Conservation (phyloP, 768 basidiomycete species). For the Lactarius quietus region DNA sequence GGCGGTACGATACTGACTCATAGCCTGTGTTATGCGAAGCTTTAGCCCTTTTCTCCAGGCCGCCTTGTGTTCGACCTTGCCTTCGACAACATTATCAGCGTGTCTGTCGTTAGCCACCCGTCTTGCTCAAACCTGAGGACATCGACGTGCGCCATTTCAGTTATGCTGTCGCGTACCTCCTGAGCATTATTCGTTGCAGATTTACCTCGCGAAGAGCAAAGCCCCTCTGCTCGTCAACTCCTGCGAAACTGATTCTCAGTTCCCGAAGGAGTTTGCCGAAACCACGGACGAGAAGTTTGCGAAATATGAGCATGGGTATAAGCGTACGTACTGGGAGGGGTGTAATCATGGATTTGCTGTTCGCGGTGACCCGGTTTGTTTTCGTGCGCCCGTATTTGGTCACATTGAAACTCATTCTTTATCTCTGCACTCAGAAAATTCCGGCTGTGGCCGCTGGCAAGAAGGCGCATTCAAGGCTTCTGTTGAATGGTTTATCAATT, state of each 20-base stretch:
- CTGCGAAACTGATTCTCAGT: conserved; percentile 36
- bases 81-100: conserved; percentile 39
- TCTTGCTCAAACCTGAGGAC: conserved; percentile 41
- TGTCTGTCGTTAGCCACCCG: conserved; percentile 45
- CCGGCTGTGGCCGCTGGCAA: conserved; percentile 36
- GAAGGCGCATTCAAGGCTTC: conserved; percentile 40
- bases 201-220: conserved; percentile 34
- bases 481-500: conserved; percentile 37
- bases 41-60: background rate
- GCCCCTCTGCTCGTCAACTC: conserved; percentile 44
- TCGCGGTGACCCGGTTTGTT: conserved; percentile 37
- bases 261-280: conserved; percentile 35
- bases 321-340: conserved; percentile 36
- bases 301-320: conserved; percentile 38
- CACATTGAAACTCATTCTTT: conserved; percentile 18
- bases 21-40: background rate
- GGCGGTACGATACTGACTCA: conserved; percentile 19
- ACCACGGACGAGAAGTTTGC: conserved; percentile 40
- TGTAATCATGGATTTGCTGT: conserved; percentile 44
- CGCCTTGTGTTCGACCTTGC: conserved; percentile 37
- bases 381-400: background rate
- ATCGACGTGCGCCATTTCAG: conserved; percentile 33
- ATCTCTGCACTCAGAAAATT: conserved; percentile 26
- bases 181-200: conserved; percentile 26
- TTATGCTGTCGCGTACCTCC: background rate